A percentile compares a stretch with the other conserved stretches of the same genome.
Evolutionary conservation across 306 rosid genomes (phyloP).

Genomic region (Corylus avellana): DNA sequence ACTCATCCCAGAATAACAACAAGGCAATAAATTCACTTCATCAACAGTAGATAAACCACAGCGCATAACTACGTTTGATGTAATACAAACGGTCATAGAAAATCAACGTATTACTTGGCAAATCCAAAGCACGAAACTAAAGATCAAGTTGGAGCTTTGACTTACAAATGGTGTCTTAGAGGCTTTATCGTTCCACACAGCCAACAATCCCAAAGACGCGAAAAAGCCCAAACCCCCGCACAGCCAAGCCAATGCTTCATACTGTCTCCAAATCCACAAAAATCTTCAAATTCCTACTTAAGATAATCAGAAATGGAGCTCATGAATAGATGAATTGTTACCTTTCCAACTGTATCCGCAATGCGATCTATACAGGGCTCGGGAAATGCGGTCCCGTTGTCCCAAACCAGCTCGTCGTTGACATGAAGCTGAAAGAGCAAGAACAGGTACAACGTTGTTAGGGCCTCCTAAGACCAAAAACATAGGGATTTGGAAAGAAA

Average conservation of each 20-base stretch:
- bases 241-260: conserved; percentile 96
- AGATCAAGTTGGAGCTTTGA: conserved; percentile 16
- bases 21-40: not conserved
- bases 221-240: conserved; percentile 85
- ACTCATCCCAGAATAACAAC: not conserved
- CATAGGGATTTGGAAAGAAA: conserved; percentile 4
- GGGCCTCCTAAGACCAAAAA: not conserved
- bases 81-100: not conserved
- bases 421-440: conserved; percentile 54
- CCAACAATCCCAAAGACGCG: conserved; percentile 70
- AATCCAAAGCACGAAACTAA: not conserved
- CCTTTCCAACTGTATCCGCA: conserved; percentile 95
- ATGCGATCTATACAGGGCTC: conserved; percentile 98
- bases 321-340: not conserved
- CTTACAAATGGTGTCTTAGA: conserved; percentile 84
- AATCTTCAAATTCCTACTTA: not conserved
- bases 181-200: conserved; percentile 91
- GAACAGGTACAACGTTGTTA: not conserved
- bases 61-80: not conserved
- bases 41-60: not conserved
- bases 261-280: conserved; percentile 38
- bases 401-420: conserved; percentile 91
- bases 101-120: not conserved
- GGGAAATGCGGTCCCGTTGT: conserved; percentile 87
- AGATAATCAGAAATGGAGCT: not conserved